phyloP scores from a whole-genome alignment of 257 asterid species.

The Vinca minor region DNA sequence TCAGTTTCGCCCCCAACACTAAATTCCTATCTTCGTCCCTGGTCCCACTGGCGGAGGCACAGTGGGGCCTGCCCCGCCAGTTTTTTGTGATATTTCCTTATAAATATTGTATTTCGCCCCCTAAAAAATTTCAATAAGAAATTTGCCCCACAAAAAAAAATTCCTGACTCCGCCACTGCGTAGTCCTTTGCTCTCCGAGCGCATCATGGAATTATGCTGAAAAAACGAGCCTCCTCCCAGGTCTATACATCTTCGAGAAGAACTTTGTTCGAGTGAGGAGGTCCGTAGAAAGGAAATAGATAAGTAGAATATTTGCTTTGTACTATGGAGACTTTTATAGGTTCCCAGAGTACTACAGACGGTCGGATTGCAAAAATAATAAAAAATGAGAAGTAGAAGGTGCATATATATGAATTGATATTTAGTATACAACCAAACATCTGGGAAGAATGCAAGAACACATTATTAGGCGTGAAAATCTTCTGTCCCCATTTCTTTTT shows the following conservation, averaged over 20 bases:
- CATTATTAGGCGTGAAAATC: too few species aligned
- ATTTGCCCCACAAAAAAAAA: too few species aligned
- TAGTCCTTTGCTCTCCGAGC: too few species aligned
- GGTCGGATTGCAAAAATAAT: conserved; percentile 53
- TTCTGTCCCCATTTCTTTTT: too few species aligned
- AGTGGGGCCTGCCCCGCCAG: too few species aligned
- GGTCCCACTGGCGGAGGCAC: too few species aligned
- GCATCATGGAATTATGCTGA: conserved; percentile 47
- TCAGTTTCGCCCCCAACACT: too few species aligned
- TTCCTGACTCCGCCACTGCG: too few species aligned
- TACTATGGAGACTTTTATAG: conserved; percentile 57
- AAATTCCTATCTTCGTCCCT: too few species aligned
- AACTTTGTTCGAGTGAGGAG: conserved; percentile 42
- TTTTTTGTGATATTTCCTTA: too few species aligned
- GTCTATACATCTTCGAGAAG: conserved; percentile 56
- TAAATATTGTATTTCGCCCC: too few species aligned
- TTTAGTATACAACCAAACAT: conserved; percentile 38
- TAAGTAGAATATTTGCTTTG: conserved; percentile 41
- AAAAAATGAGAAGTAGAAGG: conserved; percentile 46
- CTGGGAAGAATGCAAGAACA: conserved; percentile 38
- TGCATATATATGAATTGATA: conserved; percentile 42
- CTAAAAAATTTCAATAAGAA: too few species aligned
- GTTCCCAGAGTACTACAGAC: conserved; percentile 42
- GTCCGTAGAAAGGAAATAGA: conserved; percentile 41
- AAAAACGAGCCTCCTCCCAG: conserved; percentile 45